Base-by-base conservation (phyloP, 179 eudicot species). In the Silene vulgaris region DNA sequence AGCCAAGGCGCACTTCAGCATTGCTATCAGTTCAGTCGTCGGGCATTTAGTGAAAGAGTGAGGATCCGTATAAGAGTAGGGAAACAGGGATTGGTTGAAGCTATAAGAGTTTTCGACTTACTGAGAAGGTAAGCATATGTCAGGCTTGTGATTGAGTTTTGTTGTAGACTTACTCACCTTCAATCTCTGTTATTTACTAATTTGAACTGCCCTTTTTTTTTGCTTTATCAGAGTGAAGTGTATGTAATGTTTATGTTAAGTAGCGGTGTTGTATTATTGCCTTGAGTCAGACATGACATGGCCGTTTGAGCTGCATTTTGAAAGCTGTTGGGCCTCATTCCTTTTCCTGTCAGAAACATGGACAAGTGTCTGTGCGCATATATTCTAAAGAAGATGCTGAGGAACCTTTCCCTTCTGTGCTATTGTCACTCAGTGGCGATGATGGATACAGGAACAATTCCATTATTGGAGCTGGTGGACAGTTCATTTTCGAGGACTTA, bases 391-490 rank as follows among this genome's bases (percentile, higher is more conserved):
- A 95, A 80, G 90, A 88, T 76, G 74, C 80, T 60, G 77, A 83
- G 3, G 97, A 92, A 81, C 93, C 88, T 81, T 89, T 95, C 77
- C 99, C 99, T 77, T 87, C 99, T 11, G 97, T 82, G 74, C 82
- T 93, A 68, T 81, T 95, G 82, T 93, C 99, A 63, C 83, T 95
- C 76, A 95, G 99, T 73, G 97, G 99, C 6, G 99, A 95, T 75
- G 93, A 95, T 87, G 99, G 99, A 71, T 95, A 95, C 75, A 90
- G 99, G 79, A 93, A 95, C 82, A 92, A 92, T 81, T 85, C 99
- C 17, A 84, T 95, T 17, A 78, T 97, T 64, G 90, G 87, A 76
- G 87, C 85, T 80, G 97, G 99, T 80, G 99, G 99, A 75, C 79
- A 52, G 71, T 95, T 88, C 72, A 73, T 75, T 8, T 95, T 92